phyloP scores from a whole-genome alignment of 2,329 filamentous ascomycete species.

The Tympanopsis confertula region DNA sequence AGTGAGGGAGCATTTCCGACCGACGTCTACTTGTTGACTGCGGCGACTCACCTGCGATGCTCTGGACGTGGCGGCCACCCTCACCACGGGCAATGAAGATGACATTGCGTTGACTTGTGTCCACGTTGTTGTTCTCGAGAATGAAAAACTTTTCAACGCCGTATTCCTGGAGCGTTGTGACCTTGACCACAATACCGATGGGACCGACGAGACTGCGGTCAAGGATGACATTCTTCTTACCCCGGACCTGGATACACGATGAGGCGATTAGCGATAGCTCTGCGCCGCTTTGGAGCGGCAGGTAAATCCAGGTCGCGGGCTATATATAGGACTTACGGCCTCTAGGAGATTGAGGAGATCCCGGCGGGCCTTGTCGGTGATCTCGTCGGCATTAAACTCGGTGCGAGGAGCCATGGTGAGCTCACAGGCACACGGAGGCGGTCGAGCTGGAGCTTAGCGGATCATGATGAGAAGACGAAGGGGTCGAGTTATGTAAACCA shows the following conservation, averaged over 20 bases:
- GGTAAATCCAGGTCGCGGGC: constrained; percentile 15
- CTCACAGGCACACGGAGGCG: constrained; percentile 30
- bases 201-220: constrained; percentile 83
- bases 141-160: constrained; percentile 97
- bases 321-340: constrained; percentile 74
- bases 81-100: constrained; percentile 88
- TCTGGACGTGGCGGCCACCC: constrained; percentile 70
- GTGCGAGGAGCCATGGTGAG: constrained; percentile 57
- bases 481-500: too few relatives aligned
- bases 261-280: constrained; percentile 3
- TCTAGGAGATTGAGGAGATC: constrained; percentile 85
- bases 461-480: too few relatives aligned
- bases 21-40: constrained; percentile 50
- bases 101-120: constrained; percentile 87
- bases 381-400: constrained; percentile 63
- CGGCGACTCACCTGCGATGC: constrained; percentile 68
- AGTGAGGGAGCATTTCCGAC: constrained; percentile 36
- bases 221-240: constrained; percentile 96
- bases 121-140: constrained; percentile 87
- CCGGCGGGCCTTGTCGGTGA: constrained; percentile 72
- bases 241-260: constrained; percentile 61
- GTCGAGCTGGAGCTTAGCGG: not conserved
- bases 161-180: constrained; percentile 89
- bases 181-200: constrained; percentile 84
- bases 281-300: not conserved